A percentile compares a stretch with the other conserved stretches of the same genome.
Evolutionary conservation across 2,329 filamentous ascomycete species (phyloP).

Genomic region (Intubia oerlemansii): DNA sequence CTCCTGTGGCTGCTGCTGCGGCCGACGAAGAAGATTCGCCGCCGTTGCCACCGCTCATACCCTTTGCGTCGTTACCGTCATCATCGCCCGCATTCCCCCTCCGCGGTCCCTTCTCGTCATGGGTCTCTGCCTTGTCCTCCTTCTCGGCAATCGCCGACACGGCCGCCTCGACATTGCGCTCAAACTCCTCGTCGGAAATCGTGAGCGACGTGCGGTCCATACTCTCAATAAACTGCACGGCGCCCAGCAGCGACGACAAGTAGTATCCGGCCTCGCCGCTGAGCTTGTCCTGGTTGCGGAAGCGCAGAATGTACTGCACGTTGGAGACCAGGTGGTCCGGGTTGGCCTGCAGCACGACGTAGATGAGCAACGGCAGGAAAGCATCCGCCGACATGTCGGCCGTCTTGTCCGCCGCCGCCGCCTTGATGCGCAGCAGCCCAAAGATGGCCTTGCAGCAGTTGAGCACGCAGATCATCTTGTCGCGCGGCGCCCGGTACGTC

Average conservation of each 20-base stretch:
- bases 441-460: constrained; percentile 99
- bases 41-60: background rate
- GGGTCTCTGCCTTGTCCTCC: constrained; percentile 2
- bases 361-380: constrained; percentile 87
- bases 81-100: background rate
- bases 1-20: too few relatives aligned
- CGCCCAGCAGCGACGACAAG: constrained; percentile 84
- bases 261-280: constrained; percentile 98
- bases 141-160: constrained; percentile 91
- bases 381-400: constrained; percentile 86
- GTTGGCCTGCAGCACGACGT: constrained; percentile 84
- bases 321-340: constrained; percentile 93
- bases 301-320: constrained; percentile 91
- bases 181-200: constrained; percentile 87
- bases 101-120: background rate
- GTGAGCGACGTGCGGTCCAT: constrained; percentile 87
- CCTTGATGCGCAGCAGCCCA: constrained; percentile 66
- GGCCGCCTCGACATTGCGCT: constrained; percentile 85
- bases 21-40: background rate
- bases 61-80: constrained; percentile 3
- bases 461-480: constrained; percentile 95
- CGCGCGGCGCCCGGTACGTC: constrained; percentile 84
- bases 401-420: too few relatives aligned
- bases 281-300: constrained; percentile 92
- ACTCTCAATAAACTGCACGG: constrained; percentile 90